phyloP scores from a whole-genome alignment of 179 eudicot species.

The Spergularia azorica region DNA sequence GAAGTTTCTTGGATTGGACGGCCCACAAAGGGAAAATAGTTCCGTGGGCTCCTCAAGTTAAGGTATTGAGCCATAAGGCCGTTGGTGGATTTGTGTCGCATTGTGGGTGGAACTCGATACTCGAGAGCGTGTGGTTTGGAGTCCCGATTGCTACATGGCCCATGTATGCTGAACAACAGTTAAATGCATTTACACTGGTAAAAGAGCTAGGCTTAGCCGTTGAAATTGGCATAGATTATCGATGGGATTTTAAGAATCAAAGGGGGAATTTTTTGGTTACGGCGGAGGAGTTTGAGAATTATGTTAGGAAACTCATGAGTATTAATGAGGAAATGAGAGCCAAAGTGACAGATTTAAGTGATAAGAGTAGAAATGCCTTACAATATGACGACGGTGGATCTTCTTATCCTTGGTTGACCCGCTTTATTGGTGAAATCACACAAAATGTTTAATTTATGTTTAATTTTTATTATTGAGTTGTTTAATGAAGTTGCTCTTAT shows the following conservation, averaged over 20 bases:
- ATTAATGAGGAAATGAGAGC: slow-evolving; percentile 10
- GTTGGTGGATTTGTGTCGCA: slow-evolving; percentile 35
- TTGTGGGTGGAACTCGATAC: slow-evolving; percentile 38
- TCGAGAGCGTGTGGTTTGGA: slow-evolving; percentile 39
- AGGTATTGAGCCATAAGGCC: slow-evolving; percentile 16
- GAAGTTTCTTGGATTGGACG: slow-evolving; percentile 20
- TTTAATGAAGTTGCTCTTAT: too few relatives aligned
- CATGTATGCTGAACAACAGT: slow-evolving; percentile 31
- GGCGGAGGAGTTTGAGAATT: slow-evolving; percentile 25
- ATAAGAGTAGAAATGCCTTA: slow-evolving; percentile 8
- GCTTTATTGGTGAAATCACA: slow-evolving; percentile 7
- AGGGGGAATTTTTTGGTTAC: slow-evolving; percentile 10
- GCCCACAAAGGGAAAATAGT: slow-evolving; percentile 25
- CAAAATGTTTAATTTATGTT: not conserved
- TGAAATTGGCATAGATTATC: slow-evolving; percentile 29
- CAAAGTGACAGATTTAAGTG: slow-evolving; percentile 11
- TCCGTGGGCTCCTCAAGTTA: slow-evolving; percentile 31
- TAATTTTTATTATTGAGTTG: too few relatives aligned
- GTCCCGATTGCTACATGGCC: slow-evolving; percentile 43
- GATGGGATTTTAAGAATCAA: slow-evolving; percentile 1
- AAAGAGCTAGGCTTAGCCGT: slow-evolving; percentile 29
- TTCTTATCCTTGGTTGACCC: slow-evolving; percentile 2
- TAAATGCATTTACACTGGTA: slow-evolving; percentile 30
- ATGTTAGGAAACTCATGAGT: slow-evolving; percentile 23
- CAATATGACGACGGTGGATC: slow-evolving; percentile 1